Evolutionary conservation across 805 yeast genomes (phyloP), one percentile per base, ranked within the genome.

Genomic region (Metschnikowia kofuensis): DNA sequence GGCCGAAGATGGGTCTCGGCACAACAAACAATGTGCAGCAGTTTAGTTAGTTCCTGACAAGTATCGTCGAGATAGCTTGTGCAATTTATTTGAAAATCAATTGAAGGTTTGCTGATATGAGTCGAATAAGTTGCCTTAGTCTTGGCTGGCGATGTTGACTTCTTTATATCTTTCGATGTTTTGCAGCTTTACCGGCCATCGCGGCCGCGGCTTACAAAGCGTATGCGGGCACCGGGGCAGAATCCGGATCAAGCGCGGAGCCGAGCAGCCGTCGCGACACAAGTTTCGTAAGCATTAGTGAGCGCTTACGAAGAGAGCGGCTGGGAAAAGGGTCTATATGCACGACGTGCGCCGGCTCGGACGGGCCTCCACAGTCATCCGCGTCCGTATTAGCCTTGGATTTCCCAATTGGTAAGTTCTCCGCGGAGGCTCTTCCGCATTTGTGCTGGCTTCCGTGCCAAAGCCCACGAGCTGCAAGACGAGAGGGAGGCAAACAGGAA

Each of bases 181-280:
- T 30, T 12, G 32, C 32, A 30, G 6, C 32, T 30, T 9, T 9
- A 30, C 10, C 3, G 32, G 32, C 13, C 13, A 30, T 36, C 27
- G 27, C 13, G 39, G 12, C 40, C 34, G 27, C 27, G 28, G 46
- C 47, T 44, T 44, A 44, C 47, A 44, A 44, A 44, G 41, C 41
- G 8, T 9, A 30, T 30, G 13, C 13, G 32, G 12, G 32, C 11
- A 11, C 14, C 39, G 39, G 35, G 38, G 35, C 27, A 16, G 10
- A 31, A 28, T 9, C 44, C 37, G 32, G 38, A 31, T 35, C 37
- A 7, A 30, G 21, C 31, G 37, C 40, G 40, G 27, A 34, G 16
- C 44, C 44, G 41, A 15, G 16, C 39, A 34, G 34, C 13, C 43
- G 41, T 28, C 26, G 32, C 31, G 12, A n/a, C 14, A 32, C 27